Evolutionary conservation across 345 rosid species (phyloP), one percentile per base, ranked within the genome.

Genomic region (Erysimum cheiranthoides): DNA sequence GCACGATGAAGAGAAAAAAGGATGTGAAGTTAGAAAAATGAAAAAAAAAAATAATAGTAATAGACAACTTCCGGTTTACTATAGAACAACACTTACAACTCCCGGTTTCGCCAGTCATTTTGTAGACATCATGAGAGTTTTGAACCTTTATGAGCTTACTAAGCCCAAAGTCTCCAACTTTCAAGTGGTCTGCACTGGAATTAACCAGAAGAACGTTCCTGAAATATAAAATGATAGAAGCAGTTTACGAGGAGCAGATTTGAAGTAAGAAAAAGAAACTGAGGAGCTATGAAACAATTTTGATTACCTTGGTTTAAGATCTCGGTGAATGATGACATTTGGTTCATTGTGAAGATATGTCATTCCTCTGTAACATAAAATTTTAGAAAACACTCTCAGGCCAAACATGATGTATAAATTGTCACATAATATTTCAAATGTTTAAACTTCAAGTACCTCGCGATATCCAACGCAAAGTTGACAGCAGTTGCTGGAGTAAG

Each of bases 51-150:
- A 21, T 17, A 12, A 17, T 1, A 16, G 4, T n/a, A n/a, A n/a
- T n/a, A 38, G 18, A 68, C 4, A 5, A 35, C 50, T 14, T 74
- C 12, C 5, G 21, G 43, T 51, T 54, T 61, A 35, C 62, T 4
- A 28, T 39, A 43, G 11, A 79, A 69, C 81, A 67, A 39, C 47
- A 90, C 99, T 89, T 70, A 92, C 97, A 95, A 61, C 99, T 95
- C 75, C 99, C 99, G 0, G 99, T 92, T 84, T 95, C 97, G 54
- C 99, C 99, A 39, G 99, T 92, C 99, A 92, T 95, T 84, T 95
- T 95, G 88, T 95, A 95, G 38, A 95, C 96, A 73, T 93, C 98
- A 79, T 90, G 97, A 65, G 93, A 89, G 82, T 92, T 88, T 81
- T 94, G 90, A 88, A 92, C 99, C 83, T 86, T 90, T 82, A 95